Evolutionary conservation across 1,284 basidiomycete genomes (phyloP), one percentile per base, ranked within the genome.

Genomic region (Malassezia psittaci): DNA sequence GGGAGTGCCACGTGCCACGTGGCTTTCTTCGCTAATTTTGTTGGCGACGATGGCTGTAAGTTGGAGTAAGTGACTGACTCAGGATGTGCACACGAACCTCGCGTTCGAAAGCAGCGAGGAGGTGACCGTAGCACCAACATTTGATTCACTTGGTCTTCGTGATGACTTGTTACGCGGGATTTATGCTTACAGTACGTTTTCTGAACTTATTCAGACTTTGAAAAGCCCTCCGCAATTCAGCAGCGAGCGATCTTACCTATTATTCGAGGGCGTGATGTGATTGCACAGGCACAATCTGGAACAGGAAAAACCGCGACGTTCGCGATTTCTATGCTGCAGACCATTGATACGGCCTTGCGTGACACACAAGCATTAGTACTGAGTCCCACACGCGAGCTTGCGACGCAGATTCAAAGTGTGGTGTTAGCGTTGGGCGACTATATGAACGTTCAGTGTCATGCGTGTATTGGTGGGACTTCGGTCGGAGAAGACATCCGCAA

Each of bases 221-320:
- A 75, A 32, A 69, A 62, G 38, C 65, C 67, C 3, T 67, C 66
- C 3, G 66, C 64, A 5, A 67, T 67, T 49, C 68, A 68, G 47
- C 57, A 60, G 47, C 64, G 73, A 19, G 73, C 73, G 18, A 69
- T 71, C 18, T 56, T 66, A 2, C 64, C 69, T 45, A 62, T 76
- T 55, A 69, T 66, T 40, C 86, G 90, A 77, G 77, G 77, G 37
- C 74, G 90, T 63, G 91, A 96, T 80, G 91, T 96, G 60, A 96
- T 94, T 76, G 90, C 90, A 12, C 93, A 98, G 79, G 94, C 94
- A 16, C 94, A 98, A 78, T 96, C 93, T 24, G 94, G 94, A 74
- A 99, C 94, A 24, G 94, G 94, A 81, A 99, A 99, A 86, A 98
- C 94, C 3, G 94, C 94, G 7, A 98, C 94, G 4, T 99, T 70